A percentile compares a stretch with the other conserved stretches of the same genome.
These are phyloP conservation scores for Candida vartiovaarae DNA, from an alignment of 805 yeast species.

Conservation along the genomic window DNA sequence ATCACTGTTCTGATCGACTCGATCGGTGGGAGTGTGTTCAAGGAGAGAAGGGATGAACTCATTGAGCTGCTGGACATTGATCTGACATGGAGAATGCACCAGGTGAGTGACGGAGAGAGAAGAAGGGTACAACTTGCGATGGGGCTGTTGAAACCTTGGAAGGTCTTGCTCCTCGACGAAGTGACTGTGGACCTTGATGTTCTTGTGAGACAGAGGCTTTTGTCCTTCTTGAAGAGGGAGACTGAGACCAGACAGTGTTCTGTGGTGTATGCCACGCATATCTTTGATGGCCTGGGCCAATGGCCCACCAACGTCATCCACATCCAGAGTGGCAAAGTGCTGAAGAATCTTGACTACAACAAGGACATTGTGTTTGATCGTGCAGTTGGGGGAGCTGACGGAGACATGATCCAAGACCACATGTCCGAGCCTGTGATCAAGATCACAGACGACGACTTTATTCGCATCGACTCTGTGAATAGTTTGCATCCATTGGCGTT, in stretches of 20 bases:
- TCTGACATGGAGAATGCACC: slow-evolving; percentile 86
- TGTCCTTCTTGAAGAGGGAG: slow-evolving; percentile 67
- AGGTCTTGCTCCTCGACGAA: slow-evolving; percentile 80
- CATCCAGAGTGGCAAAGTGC: slow-evolving; percentile 57
- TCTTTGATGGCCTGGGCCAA: slow-evolving; percentile 85
- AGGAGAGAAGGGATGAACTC: slow-evolving; percentile 71
- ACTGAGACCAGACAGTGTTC: slow-evolving; percentile 63
- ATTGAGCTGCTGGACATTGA: slow-evolving; percentile 79
- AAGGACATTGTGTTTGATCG: slow-evolving; percentile 26
- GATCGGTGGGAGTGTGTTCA: slow-evolving; percentile 68
- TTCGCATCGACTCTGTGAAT: slow-evolving; percentile 34
- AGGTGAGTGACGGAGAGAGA: slow-evolving; percentile 90
- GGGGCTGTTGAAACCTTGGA: slow-evolving; percentile 93
- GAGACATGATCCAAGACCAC: slow-evolving; percentile 19
- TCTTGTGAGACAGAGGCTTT: slow-evolving; percentile 69
- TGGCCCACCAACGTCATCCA: slow-evolving; percentile 90
- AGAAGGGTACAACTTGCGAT: slow-evolving; percentile 88
- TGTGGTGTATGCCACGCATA: slow-evolving; percentile 91
- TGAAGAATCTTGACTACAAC: slow-evolving; percentile 28
- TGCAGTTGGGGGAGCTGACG: slow-evolving; percentile 7
- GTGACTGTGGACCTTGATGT: slow-evolving; percentile 97
- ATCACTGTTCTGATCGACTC: slow-evolving; percentile 72
- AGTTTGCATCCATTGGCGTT: slow-evolving; percentile 70
- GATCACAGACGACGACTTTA: slow-evolving; percentile 18
- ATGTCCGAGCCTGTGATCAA: slow-evolving; percentile 11